Conservation (phyloP, 2,329 filamentous ascomycete species). For the Talaromyces sp. region DNA sequence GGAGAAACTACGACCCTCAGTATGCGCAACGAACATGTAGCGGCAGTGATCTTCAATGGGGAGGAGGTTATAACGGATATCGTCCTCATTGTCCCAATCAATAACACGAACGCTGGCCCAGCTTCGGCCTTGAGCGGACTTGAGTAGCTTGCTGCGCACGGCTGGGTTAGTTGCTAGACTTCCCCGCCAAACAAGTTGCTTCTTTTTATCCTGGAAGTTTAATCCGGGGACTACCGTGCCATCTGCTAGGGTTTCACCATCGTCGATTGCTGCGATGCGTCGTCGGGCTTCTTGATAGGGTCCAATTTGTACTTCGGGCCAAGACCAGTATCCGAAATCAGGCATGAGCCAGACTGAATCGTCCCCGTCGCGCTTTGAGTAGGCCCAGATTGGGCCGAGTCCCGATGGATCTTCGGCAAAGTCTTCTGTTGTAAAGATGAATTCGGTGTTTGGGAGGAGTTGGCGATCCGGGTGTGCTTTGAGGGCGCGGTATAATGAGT, state of each 20-base stretch:
- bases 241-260: conserved; percentile 27
- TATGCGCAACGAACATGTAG: conserved; percentile 58
- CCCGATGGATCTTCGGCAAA: conserved; percentile 33
- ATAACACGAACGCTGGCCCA: conserved; percentile 52
- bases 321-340: conserved; percentile 58
- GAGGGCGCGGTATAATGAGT: conserved; percentile 54
- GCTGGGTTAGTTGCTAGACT: conserved; percentile 42
- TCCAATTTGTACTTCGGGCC: conserved; percentile 53
- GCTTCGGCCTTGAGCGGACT: conserved; percentile 40
- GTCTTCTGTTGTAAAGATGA: conserved; percentile 53
- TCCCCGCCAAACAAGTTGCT: conserved; percentile 55
- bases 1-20: conserved; percentile 58
- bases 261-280: conserved; percentile 41
- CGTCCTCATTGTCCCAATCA: conserved; percentile 45
- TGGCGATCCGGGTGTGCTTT: conserved; percentile 41
- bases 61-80: conserved; percentile 46
- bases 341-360: conserved; percentile 54
- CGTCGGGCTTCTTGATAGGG: conserved; percentile 47
- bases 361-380: conserved; percentile 44
- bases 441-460: conserved; percentile 53
- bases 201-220: conserved; percentile 43
- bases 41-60: conserved; percentile 57
- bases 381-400: conserved; percentile 47
- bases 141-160: conserved; percentile 44
- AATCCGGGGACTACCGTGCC: conserved; percentile 21